Percentiles rank a stretch among this genome's conserved stretches.
phyloP scores from a whole-genome alignment of 139 green algal genomes.

The Edaphochlamys debaryana region DNA sequence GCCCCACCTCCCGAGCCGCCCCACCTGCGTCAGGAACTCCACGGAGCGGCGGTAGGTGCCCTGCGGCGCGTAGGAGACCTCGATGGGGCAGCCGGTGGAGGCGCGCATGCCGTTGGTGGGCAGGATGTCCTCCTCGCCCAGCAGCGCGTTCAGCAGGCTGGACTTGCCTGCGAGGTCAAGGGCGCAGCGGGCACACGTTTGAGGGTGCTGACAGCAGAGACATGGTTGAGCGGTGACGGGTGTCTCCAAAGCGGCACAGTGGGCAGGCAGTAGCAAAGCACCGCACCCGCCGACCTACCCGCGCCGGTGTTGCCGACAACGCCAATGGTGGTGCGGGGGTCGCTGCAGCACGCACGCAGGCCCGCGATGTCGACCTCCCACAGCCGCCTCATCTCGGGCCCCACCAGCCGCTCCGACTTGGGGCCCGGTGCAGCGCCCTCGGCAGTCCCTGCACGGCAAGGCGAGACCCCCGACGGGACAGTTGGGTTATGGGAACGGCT shows the following conservation, averaged over 20 bases:
- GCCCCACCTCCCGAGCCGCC: no score
- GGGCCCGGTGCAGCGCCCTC: no score
- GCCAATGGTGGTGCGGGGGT: constrained; percentile 35
- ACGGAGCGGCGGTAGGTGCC: constrained; percentile 34
- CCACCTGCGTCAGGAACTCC: constrained; percentile 33
- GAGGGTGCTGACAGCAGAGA: background rate
- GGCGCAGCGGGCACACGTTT: background rate
- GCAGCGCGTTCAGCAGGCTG: constrained; percentile 50
- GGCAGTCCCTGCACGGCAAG: no score
- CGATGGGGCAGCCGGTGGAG: constrained; percentile 46
- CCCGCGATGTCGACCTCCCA: constrained; percentile 31
- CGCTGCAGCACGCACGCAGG: background rate
- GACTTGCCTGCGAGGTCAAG: constrained; percentile 10
- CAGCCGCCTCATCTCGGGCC: background rate
- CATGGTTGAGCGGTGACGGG: background rate
- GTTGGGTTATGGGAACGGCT: no score
- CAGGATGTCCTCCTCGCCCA: constrained; percentile 50
- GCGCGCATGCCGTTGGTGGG: constrained; percentile 59
- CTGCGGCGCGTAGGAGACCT: constrained; percentile 23
- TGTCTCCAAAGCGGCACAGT: background rate
- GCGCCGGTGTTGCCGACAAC: constrained; percentile 46
- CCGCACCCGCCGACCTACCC: background rate
- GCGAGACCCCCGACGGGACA: no score
- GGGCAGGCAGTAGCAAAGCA: background rate
- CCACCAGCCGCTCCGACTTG: no score